Conservation (phyloP, 768 basidiomycete species). For the Clavulina sp. region DNA sequence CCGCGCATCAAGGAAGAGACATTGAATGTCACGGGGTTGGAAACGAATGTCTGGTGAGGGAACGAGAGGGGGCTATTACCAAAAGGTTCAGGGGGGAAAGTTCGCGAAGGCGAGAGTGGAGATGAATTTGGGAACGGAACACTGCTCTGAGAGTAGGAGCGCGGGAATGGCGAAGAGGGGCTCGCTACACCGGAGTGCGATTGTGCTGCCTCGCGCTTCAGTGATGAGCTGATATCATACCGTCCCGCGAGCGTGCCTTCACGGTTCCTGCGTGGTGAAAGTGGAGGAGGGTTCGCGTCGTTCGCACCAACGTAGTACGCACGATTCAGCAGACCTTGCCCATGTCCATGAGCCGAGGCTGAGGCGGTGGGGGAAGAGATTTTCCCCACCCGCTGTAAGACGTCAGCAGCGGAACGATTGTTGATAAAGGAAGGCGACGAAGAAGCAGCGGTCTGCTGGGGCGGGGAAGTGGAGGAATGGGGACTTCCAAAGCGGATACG, state of each 20-base stretch:
- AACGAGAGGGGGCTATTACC: neutral
- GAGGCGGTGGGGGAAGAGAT: neutral
- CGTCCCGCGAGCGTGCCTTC: neutral
- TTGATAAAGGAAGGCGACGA: neutral
- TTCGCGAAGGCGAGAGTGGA: neutral
- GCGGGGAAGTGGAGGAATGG: neutral
- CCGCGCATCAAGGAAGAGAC: neutral
- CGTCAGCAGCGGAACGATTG: neutral
- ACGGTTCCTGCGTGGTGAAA: neutral
- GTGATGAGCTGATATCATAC: neutral
- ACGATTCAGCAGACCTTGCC: conserved; percentile 8
- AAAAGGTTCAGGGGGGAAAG: neutral
- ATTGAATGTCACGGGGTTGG: neutral
- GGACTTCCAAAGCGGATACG: neutral
- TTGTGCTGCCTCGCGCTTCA: neutral
- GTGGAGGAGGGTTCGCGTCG: neutral
- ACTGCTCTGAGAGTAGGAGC: neutral
- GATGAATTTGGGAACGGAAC: neutral
- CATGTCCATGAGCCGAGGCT: no score
- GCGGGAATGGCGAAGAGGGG: neutral
- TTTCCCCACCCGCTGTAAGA: conserved; percentile 3
- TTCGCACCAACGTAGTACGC: neutral
- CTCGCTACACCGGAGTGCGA: neutral
- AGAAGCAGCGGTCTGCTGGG: neutral
- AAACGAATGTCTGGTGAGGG: neutral